These are phyloP conservation scores for Pseudoscleropodium purum DNA, from an alignment of 225 moss, liverwort and hornwort genomes.

Conservation along the genomic window DNA sequence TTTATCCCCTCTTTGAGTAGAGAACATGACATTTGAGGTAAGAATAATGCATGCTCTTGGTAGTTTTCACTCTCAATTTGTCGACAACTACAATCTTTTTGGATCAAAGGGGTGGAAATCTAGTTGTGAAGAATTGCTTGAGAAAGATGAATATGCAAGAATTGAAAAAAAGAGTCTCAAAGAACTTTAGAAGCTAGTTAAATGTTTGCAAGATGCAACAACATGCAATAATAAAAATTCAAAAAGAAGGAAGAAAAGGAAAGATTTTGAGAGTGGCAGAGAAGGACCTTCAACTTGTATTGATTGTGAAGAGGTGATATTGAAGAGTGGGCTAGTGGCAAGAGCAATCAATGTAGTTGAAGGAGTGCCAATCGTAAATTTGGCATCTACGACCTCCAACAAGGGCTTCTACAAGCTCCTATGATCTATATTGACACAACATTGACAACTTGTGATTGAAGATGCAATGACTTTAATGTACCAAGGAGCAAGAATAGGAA, in stretches of 20 bases:
- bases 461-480: too few relatives aligned
- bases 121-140: too few relatives aligned
- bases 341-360: rapidly evolving
- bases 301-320: rapidly evolving
- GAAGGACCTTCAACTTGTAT: background rate
- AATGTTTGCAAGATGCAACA: background rate
- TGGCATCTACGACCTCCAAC: rapidly evolving
- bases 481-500: too few relatives aligned
- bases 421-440: rapidly evolving
- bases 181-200: background rate
- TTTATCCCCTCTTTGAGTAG: rapidly evolving
- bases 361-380: rapidly evolving
- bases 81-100: background rate
- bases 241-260: background rate
- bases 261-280: background rate
- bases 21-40: background rate
- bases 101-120: too few relatives aligned
- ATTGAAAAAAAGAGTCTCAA: background rate
- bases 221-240: background rate
- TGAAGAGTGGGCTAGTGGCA: rapidly evolving
- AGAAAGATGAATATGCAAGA: background rate
- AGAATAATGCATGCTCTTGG: too few relatives aligned
- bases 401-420: rapidly evolving
- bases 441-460: rapidly evolving
- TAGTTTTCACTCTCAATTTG: background rate